Evolutionary conservation across 1,139 yeast genomes (phyloP).

Genomic region (Pichia sp.): DNA sequence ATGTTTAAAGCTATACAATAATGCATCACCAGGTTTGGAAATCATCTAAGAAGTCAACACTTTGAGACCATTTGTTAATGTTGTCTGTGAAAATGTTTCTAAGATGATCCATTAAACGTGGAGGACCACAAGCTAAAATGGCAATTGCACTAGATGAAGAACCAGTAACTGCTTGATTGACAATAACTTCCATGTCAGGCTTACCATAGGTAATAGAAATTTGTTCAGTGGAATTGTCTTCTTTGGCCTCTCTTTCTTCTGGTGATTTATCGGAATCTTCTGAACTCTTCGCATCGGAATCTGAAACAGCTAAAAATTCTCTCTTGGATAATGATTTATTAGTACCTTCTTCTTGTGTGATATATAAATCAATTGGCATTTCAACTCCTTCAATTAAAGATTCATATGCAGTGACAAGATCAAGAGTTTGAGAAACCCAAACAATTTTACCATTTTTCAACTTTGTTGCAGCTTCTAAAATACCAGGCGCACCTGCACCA

Average conservation of each 20-base stretch:
- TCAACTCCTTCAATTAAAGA: slow-evolving; percentile 3
- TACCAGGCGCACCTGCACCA: slow-evolving; percentile 73
- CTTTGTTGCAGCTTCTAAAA: slow-evolving; percentile 38
- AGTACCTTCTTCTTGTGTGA: no score
- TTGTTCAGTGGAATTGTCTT: no score
- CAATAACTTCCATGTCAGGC: slow-evolving; percentile 39
- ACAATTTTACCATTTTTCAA: slow-evolving; percentile 16
- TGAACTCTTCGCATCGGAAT: no score
- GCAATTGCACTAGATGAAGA: slow-evolving; percentile 37
- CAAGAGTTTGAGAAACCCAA: slow-evolving; percentile 16
- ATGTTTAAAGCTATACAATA: no score
- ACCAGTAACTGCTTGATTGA: slow-evolving; percentile 34
- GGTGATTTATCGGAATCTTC: not conserved
- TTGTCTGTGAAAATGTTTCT: slow-evolving; percentile 19
- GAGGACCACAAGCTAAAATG: slow-evolving; percentile 46
- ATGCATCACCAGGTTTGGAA: slow-evolving; percentile 24
- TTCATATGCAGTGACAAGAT: slow-evolving; percentile 10
- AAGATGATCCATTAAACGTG: slow-evolving; percentile 41
- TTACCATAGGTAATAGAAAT: slow-evolving; percentile 37
- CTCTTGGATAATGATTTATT: no score
- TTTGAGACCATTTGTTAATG: slow-evolving; percentile 14
- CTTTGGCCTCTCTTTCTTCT: no score
- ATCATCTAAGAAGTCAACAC: slow-evolving; percentile 29
- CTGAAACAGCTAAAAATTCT: not conserved
- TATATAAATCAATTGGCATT: slow-evolving; percentile 16